A percentile compares a stretch with the other conserved stretches of the same genome.
These are phyloP conservation scores for Nicotiana tomentosiformis DNA, from an alignment of 257 asterid genomes.

Conservation along the genomic window DNA sequence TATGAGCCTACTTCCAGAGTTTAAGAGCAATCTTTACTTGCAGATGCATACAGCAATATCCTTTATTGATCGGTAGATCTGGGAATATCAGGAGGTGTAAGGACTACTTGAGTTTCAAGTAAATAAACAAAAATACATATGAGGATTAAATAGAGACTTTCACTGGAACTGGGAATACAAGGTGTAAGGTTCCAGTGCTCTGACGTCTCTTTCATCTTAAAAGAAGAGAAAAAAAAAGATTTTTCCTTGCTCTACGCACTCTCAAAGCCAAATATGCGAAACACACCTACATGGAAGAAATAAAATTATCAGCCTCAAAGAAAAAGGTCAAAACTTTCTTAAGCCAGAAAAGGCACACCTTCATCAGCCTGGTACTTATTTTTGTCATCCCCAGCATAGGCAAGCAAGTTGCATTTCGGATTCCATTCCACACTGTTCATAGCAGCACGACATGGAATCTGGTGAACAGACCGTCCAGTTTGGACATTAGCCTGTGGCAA, in stretches of 20 bases:
- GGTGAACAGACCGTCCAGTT: slow-evolving; percentile 82
- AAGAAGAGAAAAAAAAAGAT: too few relatives aligned
- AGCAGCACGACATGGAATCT: slow-evolving; percentile 93
- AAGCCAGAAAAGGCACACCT: slow-evolving; percentile 34
- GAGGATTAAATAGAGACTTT: too few relatives aligned
- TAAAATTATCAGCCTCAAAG: neutral
- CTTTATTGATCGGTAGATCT: too few relatives aligned
- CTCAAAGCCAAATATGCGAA: slow-evolving; percentile 87
- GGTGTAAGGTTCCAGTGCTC: too few relatives aligned
- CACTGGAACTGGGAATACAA: too few relatives aligned
- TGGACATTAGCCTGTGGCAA: slow-evolving; percentile 62
- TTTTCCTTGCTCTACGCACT: slow-evolving; percentile 32
- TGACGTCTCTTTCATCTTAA: too few relatives aligned
- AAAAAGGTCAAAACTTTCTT: neutral
- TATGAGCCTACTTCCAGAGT: too few relatives aligned
- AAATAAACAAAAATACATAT: too few relatives aligned
- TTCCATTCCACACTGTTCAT: slow-evolving; percentile 99
- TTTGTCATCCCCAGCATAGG: slow-evolving; percentile 97
- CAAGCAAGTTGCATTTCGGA: slow-evolving; percentile 83
- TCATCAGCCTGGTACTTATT: slow-evolving; percentile 90
- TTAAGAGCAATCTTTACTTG: too few relatives aligned
- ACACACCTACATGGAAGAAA: slow-evolving; percentile 49
- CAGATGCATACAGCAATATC: too few relatives aligned
- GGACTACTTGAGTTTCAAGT: too few relatives aligned
- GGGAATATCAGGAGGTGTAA: too few relatives aligned